Evolutionary conservation across 2,329 filamentous ascomycete genomes (phyloP).

Genomic region (Microsporum canis): DNA sequence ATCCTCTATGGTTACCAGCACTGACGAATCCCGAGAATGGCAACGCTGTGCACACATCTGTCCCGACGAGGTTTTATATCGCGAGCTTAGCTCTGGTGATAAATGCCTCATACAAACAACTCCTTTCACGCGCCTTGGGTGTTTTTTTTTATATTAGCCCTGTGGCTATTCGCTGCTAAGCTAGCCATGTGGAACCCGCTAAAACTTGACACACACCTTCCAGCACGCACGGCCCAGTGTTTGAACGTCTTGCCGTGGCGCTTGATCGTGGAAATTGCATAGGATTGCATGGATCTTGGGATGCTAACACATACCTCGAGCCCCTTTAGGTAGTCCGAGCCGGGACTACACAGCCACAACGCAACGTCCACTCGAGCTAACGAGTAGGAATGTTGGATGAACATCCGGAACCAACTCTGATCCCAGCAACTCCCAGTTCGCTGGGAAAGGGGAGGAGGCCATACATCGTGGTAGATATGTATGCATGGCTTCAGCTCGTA

Average conservation of each 20-base stretch:
- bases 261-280: slow-evolving; percentile 3
- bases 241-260: slow-evolving; percentile 1
- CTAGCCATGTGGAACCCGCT: background rate
- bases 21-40: background rate
- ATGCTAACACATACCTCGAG: background rate
- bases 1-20: background rate
- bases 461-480: background rate
- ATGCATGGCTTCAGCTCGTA: background rate
- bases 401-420: background rate
- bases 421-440: background rate
- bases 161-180: slow-evolving; percentile 1
- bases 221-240: slow-evolving; percentile 6
- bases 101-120: slow-evolving; percentile 1
- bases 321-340: slow-evolving; percentile 8
- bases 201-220: slow-evolving; percentile 6
- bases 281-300: background rate
- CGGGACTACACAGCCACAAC: background rate
- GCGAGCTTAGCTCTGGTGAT: background rate
- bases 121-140: background rate
- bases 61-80: background rate
- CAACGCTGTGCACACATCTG: background rate
- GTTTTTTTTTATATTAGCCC: slow-evolving; percentile 1
- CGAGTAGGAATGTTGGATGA: background rate
- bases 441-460: background rate
- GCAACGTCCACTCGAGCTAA: background rate